Conservation (phyloP, 176 grass and related monocot genomes). For the Lolium rigidum region DNA sequence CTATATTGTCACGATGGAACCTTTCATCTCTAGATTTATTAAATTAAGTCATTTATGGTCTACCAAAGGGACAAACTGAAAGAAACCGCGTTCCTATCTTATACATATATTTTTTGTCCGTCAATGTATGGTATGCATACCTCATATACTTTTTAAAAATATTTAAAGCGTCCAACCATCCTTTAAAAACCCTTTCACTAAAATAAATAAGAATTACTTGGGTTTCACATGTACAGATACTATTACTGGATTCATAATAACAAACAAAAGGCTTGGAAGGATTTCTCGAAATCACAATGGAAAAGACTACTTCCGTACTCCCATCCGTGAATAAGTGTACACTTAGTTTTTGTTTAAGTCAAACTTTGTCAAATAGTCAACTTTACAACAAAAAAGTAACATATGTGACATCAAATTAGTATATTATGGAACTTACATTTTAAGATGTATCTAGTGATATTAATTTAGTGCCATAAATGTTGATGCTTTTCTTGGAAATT, state of each 20-base stretch:
- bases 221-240: not conserved
- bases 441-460: no score
- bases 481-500: no score
- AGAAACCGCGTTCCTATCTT: not conserved
- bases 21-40: not conserved
- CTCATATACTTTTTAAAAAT: not conserved
- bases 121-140: not conserved
- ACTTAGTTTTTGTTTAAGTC: no score
- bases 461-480: no score
- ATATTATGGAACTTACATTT: no score
- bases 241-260: no score
- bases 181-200: not conserved
- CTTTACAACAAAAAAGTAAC: no score
- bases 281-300: not conserved
- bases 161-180: not conserved
- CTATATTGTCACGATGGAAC: not conserved
- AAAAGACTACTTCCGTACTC: not conserved
- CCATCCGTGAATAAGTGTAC: no score
- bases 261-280: not conserved
- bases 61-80: not conserved
- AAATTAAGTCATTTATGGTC: not conserved
- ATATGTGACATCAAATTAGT: no score
- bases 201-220: not conserved
- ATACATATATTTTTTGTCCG: not conserved
- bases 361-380: no score